Percentiles rank a stretch among this genome's conserved stretches.
Evolutionary conservation across 768 basidiomycete genomes (phyloP).

Genomic region (Leucosporidium creatinivorum): DNA sequence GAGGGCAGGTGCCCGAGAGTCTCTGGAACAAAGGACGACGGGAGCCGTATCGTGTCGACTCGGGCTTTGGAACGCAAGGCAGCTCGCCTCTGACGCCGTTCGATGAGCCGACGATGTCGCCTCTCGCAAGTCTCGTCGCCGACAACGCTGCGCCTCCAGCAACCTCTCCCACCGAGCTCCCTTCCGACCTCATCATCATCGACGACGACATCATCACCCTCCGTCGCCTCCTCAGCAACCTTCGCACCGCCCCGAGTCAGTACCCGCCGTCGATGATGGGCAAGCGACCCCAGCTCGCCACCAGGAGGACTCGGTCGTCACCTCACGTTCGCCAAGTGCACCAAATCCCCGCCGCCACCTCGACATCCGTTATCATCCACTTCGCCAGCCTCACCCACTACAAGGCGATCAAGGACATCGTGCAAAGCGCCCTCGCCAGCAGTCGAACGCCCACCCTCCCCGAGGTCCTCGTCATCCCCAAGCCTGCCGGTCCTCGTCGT

Average conservation of each 20-base stretch:
- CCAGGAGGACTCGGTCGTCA: conserved; percentile 54
- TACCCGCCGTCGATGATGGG: conserved; percentile 24
- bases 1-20: background rate
- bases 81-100: background rate
- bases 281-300: conserved; percentile 34
- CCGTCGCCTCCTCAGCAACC: conserved; percentile 61
- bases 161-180: conserved; percentile 6
- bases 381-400: conserved; percentile 87
- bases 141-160: conserved; percentile 23
- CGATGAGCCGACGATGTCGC: background rate
- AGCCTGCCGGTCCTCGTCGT: conserved; percentile 89
- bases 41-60: conserved; percentile 26
- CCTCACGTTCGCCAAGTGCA: conserved; percentile 60
- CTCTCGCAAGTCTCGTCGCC: conserved; percentile 23
- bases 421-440: conserved; percentile 60
- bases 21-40: background rate
- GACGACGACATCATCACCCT: conserved; percentile 84
- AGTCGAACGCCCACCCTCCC: conserved; percentile 48
- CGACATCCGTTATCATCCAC: conserved; percentile 59
- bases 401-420: conserved; percentile 74
- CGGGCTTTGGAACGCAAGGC: conserved; percentile 29
- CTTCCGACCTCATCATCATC: conserved; percentile 63
- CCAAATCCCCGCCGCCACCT: conserved; percentile 7
- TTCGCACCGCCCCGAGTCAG: conserved; percentile 43
- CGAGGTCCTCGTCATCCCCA: conserved; percentile 94